These are phyloP conservation scores for Gloeopeniophorella convolvens DNA, from an alignment of 768 basidiomycete species.

Conservation along the genomic window DNA sequence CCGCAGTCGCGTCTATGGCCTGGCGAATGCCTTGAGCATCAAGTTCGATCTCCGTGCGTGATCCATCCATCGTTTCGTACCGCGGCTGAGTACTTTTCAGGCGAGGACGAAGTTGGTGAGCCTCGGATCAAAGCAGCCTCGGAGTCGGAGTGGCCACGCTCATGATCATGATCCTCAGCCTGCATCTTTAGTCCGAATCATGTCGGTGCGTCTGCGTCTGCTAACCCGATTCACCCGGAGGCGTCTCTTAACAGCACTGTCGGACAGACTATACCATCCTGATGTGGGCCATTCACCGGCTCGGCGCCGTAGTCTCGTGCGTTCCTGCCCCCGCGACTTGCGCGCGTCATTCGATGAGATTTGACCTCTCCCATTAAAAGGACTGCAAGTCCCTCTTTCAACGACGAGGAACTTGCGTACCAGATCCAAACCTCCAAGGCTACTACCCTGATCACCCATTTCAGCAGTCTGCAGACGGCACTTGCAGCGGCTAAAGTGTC, in stretches of 20 bases:
- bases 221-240: background rate
- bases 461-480: slow-evolving; percentile 24
- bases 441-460: slow-evolving; percentile 26
- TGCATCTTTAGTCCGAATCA: slow-evolving; percentile 23
- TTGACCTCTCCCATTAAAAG: slow-evolving; percentile 27
- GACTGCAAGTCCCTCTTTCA: slow-evolving; percentile 56
- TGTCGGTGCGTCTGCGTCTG: slow-evolving; percentile 22
- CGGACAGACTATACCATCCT: slow-evolving; percentile 4
- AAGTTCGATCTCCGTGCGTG: slow-evolving; percentile 31
- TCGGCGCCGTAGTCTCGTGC: slow-evolving; percentile 22
- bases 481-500: slow-evolving; percentile 27
- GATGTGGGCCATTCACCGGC: slow-evolving; percentile 20
- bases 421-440: slow-evolving; percentile 33
- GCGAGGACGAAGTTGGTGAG: slow-evolving; percentile 34
- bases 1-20: slow-evolving; percentile 29
- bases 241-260: background rate
- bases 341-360: background rate
- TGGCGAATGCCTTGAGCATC: slow-evolving; percentile 32
- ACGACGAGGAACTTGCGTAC: slow-evolving; percentile 47
- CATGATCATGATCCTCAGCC: slow-evolving; percentile 10
- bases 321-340: background rate
- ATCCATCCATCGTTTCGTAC: too few relatives aligned
- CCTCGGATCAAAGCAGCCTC: slow-evolving; percentile 3
- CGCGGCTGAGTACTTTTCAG: too few relatives aligned
- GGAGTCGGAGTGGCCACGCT: background rate